Conservation (phyloP, 345 rosid species). For the Lenwebbia sp. region DNA sequence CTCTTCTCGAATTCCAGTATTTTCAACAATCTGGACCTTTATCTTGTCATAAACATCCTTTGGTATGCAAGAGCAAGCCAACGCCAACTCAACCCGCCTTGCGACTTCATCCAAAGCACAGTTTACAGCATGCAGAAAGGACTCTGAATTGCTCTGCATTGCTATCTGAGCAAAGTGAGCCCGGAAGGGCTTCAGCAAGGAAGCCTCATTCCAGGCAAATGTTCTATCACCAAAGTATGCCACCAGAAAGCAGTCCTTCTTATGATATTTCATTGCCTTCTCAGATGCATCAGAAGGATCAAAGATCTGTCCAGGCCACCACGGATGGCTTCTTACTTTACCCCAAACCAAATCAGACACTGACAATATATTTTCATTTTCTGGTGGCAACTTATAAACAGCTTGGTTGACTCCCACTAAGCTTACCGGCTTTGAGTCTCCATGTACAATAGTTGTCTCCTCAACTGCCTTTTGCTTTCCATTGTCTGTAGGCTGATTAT, state of each 20-base stretch:
- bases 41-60: constrained; percentile 24
- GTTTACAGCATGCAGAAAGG: constrained; percentile 46
- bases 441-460: constrained; percentile 9
- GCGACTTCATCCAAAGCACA: constrained; percentile 63
- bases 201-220: constrained; percentile 68
- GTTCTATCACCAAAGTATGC: constrained; percentile 73
- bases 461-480: constrained; percentile 2
- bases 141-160: constrained; percentile 48
- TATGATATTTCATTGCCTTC: constrained; percentile 43
- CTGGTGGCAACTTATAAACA: constrained; percentile 26
- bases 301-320: constrained; percentile 87
- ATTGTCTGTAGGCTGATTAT: constrained; percentile 16
- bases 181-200: constrained; percentile 47
- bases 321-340: constrained; percentile 69
- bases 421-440: constrained; percentile 8
- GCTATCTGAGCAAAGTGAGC: constrained; percentile 39
- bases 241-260: constrained; percentile 54
- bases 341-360: constrained; percentile 73
- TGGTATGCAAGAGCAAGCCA: constrained; percentile 46
- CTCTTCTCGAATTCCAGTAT: constrained; percentile 40
- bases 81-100: constrained; percentile 39
- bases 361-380: constrained; percentile 29
- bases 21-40: constrained; percentile 40
- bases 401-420: constrained; percentile 14
- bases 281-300: constrained; percentile 63